Evolutionary conservation across 192 early-diverging fungal genomes (phyloP), one percentile per base, ranked within the genome.

Genomic region (Haplosporangium gracile): DNA sequence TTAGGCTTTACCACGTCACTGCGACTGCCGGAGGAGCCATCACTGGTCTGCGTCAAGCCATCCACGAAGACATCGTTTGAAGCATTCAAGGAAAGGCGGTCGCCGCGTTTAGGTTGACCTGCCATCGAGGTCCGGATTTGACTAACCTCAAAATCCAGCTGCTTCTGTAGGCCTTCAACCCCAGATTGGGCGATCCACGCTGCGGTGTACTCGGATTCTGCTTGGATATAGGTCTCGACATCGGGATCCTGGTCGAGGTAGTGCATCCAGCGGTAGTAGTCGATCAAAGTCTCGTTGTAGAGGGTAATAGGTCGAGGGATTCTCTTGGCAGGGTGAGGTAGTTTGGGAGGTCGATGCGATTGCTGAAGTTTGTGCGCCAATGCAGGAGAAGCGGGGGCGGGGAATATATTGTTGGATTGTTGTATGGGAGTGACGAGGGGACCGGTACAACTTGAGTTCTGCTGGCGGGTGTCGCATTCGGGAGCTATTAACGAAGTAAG

Each of bases 231-330:
- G 0, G 53, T 18, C 42, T 47, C 22, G 13, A 85, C 83, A 53
- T 85, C 83, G 2, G 83, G 83, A 68, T 85, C 83, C 1, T 74
- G 51, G 15, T 71, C 47, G 38, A 85, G 39, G 10, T 85, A 70
- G 47, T 85, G 83, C 83, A 85, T 85, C 83, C 83, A 85, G 5
- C 38, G 78, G 63, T 85, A 85, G 38, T 85, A 51, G 55, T 85
- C 83, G 70, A 85, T 74, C 1, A 85, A 22, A 1, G 83, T 85
- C 22, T 85, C 83, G 32, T 85, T 85, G 20, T 85, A 34, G 34
- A 85, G 78, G 16, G 78, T 85, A 0, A 85, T 60, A 20, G 83
- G 83, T 47, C 83, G 78, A 53, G 78, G 83, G 26, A 85, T 85
- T 20, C 83, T 20, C 22, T 85, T 85, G 43, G 83, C 83, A 8